Base-by-base conservation (phyloP, 2,329 filamentous ascomycete species). In the Exophiala lecanii-corni region DNA sequence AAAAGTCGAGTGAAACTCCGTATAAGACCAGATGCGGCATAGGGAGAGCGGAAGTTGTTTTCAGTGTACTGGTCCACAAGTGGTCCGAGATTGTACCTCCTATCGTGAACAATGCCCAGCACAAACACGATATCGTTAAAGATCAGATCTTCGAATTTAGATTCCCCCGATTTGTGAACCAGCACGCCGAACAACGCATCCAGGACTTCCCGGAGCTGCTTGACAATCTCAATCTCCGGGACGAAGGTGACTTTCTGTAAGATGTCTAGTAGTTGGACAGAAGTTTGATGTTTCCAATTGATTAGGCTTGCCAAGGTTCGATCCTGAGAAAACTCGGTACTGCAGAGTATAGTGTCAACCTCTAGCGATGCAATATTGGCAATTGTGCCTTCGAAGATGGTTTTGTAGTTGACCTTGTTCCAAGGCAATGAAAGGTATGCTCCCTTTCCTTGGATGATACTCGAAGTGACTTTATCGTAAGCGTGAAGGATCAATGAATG, bases 211-310 rank as follows among this genome's bases (percentile, higher is more conserved):
- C 79, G 84, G 5, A 97, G 71, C 31, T 97, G 76, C 69, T 97
- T 98, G 50, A 98, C 92, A 23, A 98, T 86, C 65, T 98, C 94
- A 43, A 97, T 95, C 62, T 98, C 92, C 0, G 92, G 86, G 1
- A 98, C 89, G 54, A 97, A 97, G 15, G 89, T 82, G 36, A 97
- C 78, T 54, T 89, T 82, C 60, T 85, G 84, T 31, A 98, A 69
- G 1, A 94, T 70, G 17, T 80, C 74, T 1, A 86, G 73, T 1
- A 97, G 73, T 25, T 89, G 81, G 19, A 82, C 80, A 34, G 81
- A 76, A 0, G 82, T 73, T 30, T 82, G 75, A 9, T 91, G 84
- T 58, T 81, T 87, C 92, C 92, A 97, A 55, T 83, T 86, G 23
- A 97, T 67, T 18, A 98, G 71, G 12, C 87, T 85, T 13, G 96